Base-by-base conservation (phyloP, 331 rosid genomes). In the Quercus phellos region DNA sequence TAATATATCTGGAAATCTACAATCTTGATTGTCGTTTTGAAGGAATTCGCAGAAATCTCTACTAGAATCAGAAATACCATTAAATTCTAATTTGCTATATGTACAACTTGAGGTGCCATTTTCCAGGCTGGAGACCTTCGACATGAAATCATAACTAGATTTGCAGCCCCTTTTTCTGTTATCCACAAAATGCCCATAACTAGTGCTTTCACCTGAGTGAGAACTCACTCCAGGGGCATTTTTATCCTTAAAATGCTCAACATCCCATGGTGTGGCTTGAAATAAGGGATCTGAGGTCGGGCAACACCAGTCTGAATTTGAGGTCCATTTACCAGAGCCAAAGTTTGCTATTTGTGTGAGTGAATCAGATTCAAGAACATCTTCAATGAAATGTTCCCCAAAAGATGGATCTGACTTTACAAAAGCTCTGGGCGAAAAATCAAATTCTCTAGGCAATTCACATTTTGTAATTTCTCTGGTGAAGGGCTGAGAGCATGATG, bases 381-480 rank as follows among this genome's bases (percentile, higher is more conserved):
- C 80, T 84, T 84, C 83, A 73, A 50, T 53, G 77, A 80, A 64
- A 19, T 34, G 76, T 35, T 82, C 76, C 24, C 19, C 81, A 68
- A 32, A 74, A 75, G 42, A 29, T 16, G 74, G 73, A 51, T 53
- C 71, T 70, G 81, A 64, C 80, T 75, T 68, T 30, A 6, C 34
- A 80, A 64, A 82, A 32, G 61, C 72, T 83, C 78, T 74, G 22
- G 71, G 32, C 1, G 72, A 55, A 84, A 83, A 77, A 75, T 82
- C 87, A 73, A 85, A 66, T 75, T 82, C 89, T 76, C 78, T 29
- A 71, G 83, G 59, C 74, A 73, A 70, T 35, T 79, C 82, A 26
- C 67, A 80, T 18, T 79, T 77, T 73, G 77, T 85, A 14, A 74
- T 34, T 56, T 71, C 74, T 77, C 83, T 83, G 61, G 87, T 77